phyloP scores from a whole-genome alignment of 2,329 filamentous ascomycete genomes.

The Apiospora sp. region DNA sequence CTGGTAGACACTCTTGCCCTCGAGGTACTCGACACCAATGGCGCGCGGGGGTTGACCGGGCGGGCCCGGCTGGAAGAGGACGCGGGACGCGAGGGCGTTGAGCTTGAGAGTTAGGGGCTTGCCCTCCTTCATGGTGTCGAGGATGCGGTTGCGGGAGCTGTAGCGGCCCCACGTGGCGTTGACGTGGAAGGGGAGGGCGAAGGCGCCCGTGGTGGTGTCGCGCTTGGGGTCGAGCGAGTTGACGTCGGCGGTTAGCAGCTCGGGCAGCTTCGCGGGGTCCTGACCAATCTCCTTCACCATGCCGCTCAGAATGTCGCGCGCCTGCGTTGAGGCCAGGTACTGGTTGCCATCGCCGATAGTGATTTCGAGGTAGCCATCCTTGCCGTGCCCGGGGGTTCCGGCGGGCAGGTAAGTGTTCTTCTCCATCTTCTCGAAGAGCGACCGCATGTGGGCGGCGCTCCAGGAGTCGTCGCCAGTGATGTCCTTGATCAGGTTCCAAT shows the following conservation, averaged over 20 bases:
- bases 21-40: constrained; percentile 33
- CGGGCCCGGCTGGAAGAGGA: constrained; percentile 31
- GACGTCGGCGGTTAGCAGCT: constrained; percentile 15
- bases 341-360: constrained; percentile 40
- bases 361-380: constrained; percentile 56
- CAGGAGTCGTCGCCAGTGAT: constrained; percentile 54
- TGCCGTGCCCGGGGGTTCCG: constrained; percentile 54
- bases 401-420: constrained; percentile 48
- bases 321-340: constrained; percentile 18
- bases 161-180: constrained; percentile 48
- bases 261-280: constrained; percentile 7
- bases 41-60: constrained; percentile 25
- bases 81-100: constrained; percentile 37
- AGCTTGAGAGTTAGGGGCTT: constrained; percentile 51
- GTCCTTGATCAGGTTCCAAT: constrained; percentile 50
- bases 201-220: constrained; percentile 52
- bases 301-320: constrained; percentile 9
- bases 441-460: constrained; percentile 49
- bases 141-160: constrained; percentile 58
- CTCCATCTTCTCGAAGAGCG: constrained; percentile 52
- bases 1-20: constrained; percentile 34
- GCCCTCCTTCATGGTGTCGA: constrained; percentile 47
- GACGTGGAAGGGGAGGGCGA: constrained; percentile 58
- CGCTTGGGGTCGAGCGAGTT: constrained; percentile 34
- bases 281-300: constrained; percentile 19